Evolutionary conservation across 2,329 filamentous ascomycete genomes (phyloP).

Genomic region (Botrytis squamosa): DNA sequence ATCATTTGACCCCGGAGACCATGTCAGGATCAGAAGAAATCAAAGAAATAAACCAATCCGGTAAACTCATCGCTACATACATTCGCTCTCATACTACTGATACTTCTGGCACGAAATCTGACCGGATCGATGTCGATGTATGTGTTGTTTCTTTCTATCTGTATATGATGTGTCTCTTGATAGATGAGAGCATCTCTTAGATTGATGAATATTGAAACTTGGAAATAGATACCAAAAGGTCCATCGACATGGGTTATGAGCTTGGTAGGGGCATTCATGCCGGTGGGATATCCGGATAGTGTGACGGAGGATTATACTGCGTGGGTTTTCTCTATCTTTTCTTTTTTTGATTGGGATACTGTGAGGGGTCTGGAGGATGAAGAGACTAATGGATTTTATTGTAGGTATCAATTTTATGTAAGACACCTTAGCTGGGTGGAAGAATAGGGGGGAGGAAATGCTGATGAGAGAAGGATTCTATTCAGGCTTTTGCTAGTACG

Average conservation of each 20-base stretch:
- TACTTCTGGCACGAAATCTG: background rate
- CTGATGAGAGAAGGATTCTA: conserved; percentile 48
- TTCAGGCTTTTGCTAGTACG: conserved; percentile 64
- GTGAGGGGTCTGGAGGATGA: background rate
- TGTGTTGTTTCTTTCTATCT: background rate
- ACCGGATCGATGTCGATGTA: conserved; percentile 35
- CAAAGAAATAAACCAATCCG: conserved; percentile 37
- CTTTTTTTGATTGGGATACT: background rate
- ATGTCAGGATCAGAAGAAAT: conserved; percentile 25
- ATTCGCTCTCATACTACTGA: conserved; percentile 13
- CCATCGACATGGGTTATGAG: conserved; percentile 33
- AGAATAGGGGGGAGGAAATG: background rate
- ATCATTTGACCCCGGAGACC: background rate
- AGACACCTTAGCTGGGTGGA: conserved; percentile 28
- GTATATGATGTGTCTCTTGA: background rate
- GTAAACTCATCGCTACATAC: conserved; percentile 39
- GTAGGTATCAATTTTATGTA: conserved; percentile 68
- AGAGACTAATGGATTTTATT: conserved; percentile 6
- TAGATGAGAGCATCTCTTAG: background rate
- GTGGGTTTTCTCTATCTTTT: conserved; percentile 43
- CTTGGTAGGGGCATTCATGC: conserved; percentile 62
- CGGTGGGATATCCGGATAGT: conserved; percentile 66
- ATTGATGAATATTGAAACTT: conserved; percentile 6
- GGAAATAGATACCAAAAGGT: conserved; percentile 30
- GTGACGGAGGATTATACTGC: conserved; percentile 69